Percentiles rank a stretch among this genome's conserved stretches.
Evolutionary conservation across 805 yeast genomes (phyloP).

Genomic region (Pichia manshurica): DNA sequence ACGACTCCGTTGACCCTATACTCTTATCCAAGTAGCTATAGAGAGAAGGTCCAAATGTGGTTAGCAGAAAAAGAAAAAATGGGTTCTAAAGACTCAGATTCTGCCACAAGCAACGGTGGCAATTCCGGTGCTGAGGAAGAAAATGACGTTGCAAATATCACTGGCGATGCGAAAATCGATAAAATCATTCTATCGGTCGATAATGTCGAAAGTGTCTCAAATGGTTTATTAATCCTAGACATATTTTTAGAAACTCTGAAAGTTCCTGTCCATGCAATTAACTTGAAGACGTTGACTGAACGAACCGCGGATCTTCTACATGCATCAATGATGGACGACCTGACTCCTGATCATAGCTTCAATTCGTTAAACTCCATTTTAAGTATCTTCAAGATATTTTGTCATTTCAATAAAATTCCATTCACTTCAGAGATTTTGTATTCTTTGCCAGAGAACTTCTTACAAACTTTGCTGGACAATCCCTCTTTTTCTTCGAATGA

Average conservation of each 20-base stretch:
- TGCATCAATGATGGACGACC: conserved; percentile 41
- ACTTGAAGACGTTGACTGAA: conserved; percentile 55
- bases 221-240: conserved; percentile 27
- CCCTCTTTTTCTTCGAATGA: conserved; percentile 17
- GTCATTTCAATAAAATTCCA: conserved; percentile 26
- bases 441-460: conserved; percentile 24
- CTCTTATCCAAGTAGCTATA: conserved; percentile 56
- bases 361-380: conserved; percentile 34
- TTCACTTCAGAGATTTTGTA: conserved; percentile 30
- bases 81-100: background rate
- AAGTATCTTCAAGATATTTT: conserved; percentile 29
- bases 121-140: conserved; percentile 17
- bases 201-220: conserved; percentile 27
- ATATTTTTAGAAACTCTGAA: conserved; percentile 22
- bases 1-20: conserved; percentile 69
- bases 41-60: conserved; percentile 42
- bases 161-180: conserved; percentile 17
- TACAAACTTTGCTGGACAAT: conserved; percentile 22
- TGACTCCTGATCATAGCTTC: conserved; percentile 16
- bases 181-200: conserved; percentile 24
- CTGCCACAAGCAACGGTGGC: conserved; percentile 18
- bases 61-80: conserved; percentile 16
- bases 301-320: conserved; percentile 66
- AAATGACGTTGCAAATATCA: background rate
- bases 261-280: conserved; percentile 43